Base-by-base conservation (phyloP, 164 flowering plant genomes). In the Magnolia sinica region DNA sequence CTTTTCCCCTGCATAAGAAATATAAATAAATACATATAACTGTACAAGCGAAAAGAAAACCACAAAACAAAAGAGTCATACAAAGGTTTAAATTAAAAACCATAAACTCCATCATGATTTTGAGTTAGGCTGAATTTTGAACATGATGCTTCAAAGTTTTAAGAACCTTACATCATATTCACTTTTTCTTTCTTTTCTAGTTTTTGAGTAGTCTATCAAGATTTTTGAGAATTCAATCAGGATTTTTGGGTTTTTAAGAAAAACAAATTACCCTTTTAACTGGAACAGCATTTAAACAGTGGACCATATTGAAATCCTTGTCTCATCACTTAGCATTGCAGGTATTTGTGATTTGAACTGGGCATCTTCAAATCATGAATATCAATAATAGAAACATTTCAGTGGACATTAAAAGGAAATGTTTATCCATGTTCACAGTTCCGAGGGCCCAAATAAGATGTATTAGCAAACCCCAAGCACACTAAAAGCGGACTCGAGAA, bases 1-100 rank as follows among this genome's bases (percentile, higher is more conserved):
- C 94, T 81, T 80, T 94, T 92, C 78, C 88, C 79, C 98, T 94
- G 86, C 68, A 4, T 23, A 9, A 8, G 20, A 65, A 13, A 11
- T 22, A 18, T 19, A 63, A 18, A 18, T 16, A 61, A 61, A 18
- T n/a, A 61, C 64, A 63, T 18, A 63, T 19, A n/a, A 19, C 13
- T 19, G 63, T 7, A 58, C 63, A 58, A 58, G 63, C 19, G 10
- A 14, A 13, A 58, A 4, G 63, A 58, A 13, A 4, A 7, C 19
- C 14, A 58, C 18, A 58, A 9, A 13, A 58, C 14, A 58, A 13
- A 14, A 11, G 0, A 8, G 4, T 24, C 13, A 51, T 51, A 51
- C 58, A 51, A 11, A 51, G 59, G 59, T 55, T 55, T 55, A 55
- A 55, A 19, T 31, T 18, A 65, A 65, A 16, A 16, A 31, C 20